Evolutionary conservation across 2,329 filamentous ascomycete genomes (phyloP), one percentile per base, ranked within the genome.

Genomic region (Botrytis elliptica): DNA sequence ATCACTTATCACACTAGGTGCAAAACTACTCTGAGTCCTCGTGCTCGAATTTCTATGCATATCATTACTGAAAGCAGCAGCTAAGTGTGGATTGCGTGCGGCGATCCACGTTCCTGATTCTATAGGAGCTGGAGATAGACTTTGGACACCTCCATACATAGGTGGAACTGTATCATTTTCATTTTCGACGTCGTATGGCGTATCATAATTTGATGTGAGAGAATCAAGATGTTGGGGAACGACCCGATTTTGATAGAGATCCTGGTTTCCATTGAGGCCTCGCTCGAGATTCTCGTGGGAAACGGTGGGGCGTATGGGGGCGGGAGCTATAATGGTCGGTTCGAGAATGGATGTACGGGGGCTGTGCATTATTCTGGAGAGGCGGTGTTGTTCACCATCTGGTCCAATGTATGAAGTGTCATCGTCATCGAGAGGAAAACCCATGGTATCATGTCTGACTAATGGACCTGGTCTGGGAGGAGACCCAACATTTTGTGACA

Each of bases 1-100:
- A 64, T 79, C 77, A 67, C 75, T 76, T 36, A 78, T 64, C 16
- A 77, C 75, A 68, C 76, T 77, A 40, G 72, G 77, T 40, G 72
- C 75, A 36, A 76, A 70, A 16, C 75, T 75, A 38, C 74, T 76
- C 16, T 77, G 72, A n/a, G 75, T 78, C 66, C 75, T 67, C 40
- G 76, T 73, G 71, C 75, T 79, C 36, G 68, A 63, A 60, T 73
- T 77, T 60, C 77, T 74, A 14, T 46, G 57, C 59, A 77, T 10
- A 29, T 22, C 25, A 38, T n/a, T 16, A 40, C 22, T 18, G 4
- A 38, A 25, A 64, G 22, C 29, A 5, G 57, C 38, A 20, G 59
- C 25, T 10, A 63, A 5, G 65, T 65, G 69, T 18, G 66, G 49
- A 69, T 42, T 29, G 8, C 55, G 66, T 25, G 66, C 49, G 6